phyloP scores from a whole-genome alignment of 306 rosid species.

The Ochetophila trinervis region DNA sequence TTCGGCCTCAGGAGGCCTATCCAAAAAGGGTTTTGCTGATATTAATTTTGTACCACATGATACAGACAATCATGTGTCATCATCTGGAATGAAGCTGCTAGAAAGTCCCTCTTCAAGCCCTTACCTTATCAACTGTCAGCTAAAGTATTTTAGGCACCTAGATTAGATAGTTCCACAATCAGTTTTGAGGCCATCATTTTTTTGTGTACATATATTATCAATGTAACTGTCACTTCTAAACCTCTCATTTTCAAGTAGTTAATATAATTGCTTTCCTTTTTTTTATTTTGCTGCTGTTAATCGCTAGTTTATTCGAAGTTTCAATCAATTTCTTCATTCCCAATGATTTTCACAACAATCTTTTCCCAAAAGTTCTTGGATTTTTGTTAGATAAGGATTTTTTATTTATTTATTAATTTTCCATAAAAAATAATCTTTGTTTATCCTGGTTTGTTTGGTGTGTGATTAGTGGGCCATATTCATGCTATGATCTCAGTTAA shows the following conservation, averaged over 20 bases:
- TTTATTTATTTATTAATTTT: no score
- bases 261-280: no score
- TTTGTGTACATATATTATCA: background rate
- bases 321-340: no score
- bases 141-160: background rate
- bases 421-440: no score
- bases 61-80: background rate
- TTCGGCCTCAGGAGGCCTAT: background rate
- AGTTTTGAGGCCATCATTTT: background rate
- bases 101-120: constrained; percentile 7
- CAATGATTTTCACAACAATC: no score
- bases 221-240: background rate
- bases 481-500: no score
- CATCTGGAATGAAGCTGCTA: background rate
- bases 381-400: no score
- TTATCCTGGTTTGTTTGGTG: no score
- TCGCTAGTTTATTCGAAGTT: no score
- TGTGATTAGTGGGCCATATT: no score
- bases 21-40: constrained; percentile 2
- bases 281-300: no score
- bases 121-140: background rate
- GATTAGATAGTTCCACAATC: background rate
- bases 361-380: no score
- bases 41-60: background rate
- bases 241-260: background rate